These are phyloP conservation scores for Farysia itapuensis DNA, from an alignment of 1,284 basidiomycete species.

Conservation along the genomic window DNA sequence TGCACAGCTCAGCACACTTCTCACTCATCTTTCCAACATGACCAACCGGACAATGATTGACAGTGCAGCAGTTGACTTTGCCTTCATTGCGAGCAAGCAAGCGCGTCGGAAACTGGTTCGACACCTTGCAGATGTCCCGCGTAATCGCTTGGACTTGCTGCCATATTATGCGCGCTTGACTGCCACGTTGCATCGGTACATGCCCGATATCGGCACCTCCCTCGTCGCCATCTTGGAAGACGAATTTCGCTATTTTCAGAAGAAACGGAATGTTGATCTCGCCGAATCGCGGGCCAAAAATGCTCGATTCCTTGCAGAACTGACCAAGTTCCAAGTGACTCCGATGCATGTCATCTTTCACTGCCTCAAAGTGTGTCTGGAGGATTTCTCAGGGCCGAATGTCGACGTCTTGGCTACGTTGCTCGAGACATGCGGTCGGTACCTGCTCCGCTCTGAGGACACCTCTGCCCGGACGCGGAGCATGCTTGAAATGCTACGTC, in stretches of 20 bases:
- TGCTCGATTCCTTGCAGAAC: slow-evolving; percentile 80
- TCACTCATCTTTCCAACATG: slow-evolving; percentile 87
- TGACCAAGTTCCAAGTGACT: slow-evolving; percentile 94
- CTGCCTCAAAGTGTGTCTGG: slow-evolving; percentile 92
- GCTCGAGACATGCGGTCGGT: slow-evolving; percentile 91
- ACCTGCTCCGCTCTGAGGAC: slow-evolving; percentile 81
- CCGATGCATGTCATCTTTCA: slow-evolving; percentile 89
- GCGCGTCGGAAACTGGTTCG: slow-evolving; percentile 82
- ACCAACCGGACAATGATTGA: slow-evolving; percentile 91
- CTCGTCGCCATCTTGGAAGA: slow-evolving; percentile 83
- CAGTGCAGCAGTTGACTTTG: slow-evolving; percentile 91
- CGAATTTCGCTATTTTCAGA: slow-evolving; percentile 92
- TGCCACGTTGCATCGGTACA: slow-evolving; percentile 83
- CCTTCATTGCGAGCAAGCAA: slow-evolving; percentile 92
- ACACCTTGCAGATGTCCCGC: slow-evolving; percentile 74
- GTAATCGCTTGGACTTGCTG: slow-evolving; percentile 83
- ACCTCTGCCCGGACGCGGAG: slow-evolving; percentile 72
- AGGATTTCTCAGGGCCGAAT: slow-evolving; percentile 88
- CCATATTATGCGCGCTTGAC: slow-evolving; percentile 90
- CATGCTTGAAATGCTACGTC: slow-evolving; percentile 86
- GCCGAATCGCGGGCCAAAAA: slow-evolving; percentile 86
- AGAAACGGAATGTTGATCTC: slow-evolving; percentile 88
- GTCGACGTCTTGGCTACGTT: slow-evolving; percentile 90
- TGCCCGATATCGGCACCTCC: slow-evolving; percentile 87
- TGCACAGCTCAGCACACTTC: slow-evolving; percentile 85